These are phyloP conservation scores for Dentipellis sp. DNA, from an alignment of 768 basidiomycete genomes.

Conservation along the genomic window DNA sequence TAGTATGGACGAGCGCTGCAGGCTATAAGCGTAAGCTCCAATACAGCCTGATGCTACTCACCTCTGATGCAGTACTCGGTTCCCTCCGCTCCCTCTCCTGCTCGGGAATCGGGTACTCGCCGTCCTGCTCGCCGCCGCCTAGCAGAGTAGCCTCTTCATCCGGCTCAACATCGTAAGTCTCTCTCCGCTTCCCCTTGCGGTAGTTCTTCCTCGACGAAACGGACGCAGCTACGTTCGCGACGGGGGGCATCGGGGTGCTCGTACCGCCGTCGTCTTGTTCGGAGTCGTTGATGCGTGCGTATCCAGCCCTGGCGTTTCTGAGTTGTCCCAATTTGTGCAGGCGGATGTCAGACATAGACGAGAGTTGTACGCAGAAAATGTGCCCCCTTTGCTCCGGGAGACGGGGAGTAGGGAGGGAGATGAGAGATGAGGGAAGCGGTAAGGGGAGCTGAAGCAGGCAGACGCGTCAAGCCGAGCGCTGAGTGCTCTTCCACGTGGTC, in stretches of 20 bases:
- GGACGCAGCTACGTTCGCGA: slow-evolving; percentile 23
- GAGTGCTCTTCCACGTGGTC: too few relatives aligned
- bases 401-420: too few relatives aligned
- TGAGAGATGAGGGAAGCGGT: too few relatives aligned
- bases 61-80: slow-evolving; percentile 16
- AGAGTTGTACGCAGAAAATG: background rate
- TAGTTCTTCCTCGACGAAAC: slow-evolving; percentile 19
- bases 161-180: slow-evolving; percentile 9
- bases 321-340: slow-evolving; percentile 46
- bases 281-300: slow-evolving; percentile 32
- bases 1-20: slow-evolving; percentile 19
- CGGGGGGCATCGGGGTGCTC: slow-evolving; percentile 23
- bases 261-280: slow-evolving; percentile 20
- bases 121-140: slow-evolving; percentile 20
- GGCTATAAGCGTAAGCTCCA: slow-evolving; percentile 10
- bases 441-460: too few relatives aligned
- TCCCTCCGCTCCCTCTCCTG: slow-evolving; percentile 19
- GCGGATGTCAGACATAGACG: slow-evolving; percentile 65
- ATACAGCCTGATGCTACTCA: slow-evolving; percentile 6
- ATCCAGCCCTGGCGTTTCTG: slow-evolving; percentile 37
- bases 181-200: slow-evolving; percentile 3
- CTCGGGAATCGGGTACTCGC: slow-evolving; percentile 29
- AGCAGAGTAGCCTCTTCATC: background rate
- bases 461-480: too few relatives aligned
- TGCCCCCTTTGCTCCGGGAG: background rate